A percentile compares a stretch with the other conserved stretches of the same genome.
Conservation (phyloP, 345 rosid genomes). For the Aegle marmelos region DNA sequence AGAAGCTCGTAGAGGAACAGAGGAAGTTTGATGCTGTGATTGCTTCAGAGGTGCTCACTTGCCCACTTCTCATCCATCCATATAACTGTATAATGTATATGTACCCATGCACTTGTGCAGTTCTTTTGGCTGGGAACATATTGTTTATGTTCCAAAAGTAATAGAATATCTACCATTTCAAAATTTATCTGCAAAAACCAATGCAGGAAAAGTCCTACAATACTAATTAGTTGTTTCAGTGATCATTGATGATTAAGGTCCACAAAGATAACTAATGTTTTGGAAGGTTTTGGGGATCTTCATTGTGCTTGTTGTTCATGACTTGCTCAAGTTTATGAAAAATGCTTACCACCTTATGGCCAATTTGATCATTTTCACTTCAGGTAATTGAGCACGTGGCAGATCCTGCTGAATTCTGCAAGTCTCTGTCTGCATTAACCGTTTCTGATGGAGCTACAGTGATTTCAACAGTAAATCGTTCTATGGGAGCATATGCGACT, state of each 20-base stretch:
- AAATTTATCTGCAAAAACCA: neutral
- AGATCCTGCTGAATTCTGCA: constrained; percentile 86
- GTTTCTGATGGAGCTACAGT: constrained; percentile 66
- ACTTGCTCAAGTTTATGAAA: constrained; percentile 4
- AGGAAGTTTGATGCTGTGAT: constrained; percentile 81
- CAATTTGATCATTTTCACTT: constrained; percentile 14
- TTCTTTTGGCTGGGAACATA: neutral
- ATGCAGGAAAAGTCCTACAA: neutral
- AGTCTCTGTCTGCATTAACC: constrained; percentile 71
- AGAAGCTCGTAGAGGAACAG: constrained; percentile 77
- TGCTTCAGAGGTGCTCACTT: constrained; percentile 63
- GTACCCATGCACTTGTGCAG: neutral
- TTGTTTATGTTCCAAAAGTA: no score
- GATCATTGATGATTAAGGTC: neutral
- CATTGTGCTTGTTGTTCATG: neutral
- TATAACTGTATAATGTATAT: no score
- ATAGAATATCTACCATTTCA: neutral
- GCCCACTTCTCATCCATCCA: neutral
- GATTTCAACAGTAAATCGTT: constrained; percentile 80
- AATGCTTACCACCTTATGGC: neutral
- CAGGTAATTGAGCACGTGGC: constrained; percentile 98
- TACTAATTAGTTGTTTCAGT: neutral
- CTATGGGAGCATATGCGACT: constrained; percentile 81
- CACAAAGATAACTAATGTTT: neutral
- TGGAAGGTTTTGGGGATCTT: neutral